Percentiles rank a stretch among this genome's conserved stretches.
Evolutionary conservation across 2,329 filamentous ascomycete genomes (phyloP).

Genomic region (Neofusicoccum parvum): DNA sequence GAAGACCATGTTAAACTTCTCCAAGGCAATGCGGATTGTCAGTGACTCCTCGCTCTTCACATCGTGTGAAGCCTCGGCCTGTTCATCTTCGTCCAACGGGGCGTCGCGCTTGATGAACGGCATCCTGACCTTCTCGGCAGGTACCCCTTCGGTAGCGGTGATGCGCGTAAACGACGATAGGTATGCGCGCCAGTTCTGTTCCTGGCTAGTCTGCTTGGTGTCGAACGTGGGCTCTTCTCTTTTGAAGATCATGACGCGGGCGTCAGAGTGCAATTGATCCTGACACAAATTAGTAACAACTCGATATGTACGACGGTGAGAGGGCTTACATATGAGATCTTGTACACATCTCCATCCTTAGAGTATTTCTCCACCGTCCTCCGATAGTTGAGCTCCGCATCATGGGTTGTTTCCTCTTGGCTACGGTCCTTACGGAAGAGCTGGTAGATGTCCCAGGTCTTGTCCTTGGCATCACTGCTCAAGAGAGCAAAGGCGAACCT

Average conservation of each 20-base stretch:
- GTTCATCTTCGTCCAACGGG: slow-evolving; percentile 36
- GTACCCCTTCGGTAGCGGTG: slow-evolving; percentile 69
- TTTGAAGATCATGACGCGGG: slow-evolving; percentile 80
- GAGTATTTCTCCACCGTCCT: slow-evolving; percentile 91
- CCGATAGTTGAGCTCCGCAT: slow-evolving; percentile 85
- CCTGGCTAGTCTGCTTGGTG: slow-evolving; percentile 65
- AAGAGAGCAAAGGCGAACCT: slow-evolving; percentile 83
- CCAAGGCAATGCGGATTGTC: slow-evolving; percentile 47
- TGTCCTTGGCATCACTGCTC: slow-evolving; percentile 85
- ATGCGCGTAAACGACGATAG: slow-evolving; percentile 88
- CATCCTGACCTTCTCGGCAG: slow-evolving; percentile 34
- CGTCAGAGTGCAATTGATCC: slow-evolving; percentile 67
- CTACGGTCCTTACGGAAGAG: slow-evolving; percentile 82
- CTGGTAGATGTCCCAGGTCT: slow-evolving; percentile 85
- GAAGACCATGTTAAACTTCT: slow-evolving; percentile 48
- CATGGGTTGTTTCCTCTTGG: slow-evolving; percentile 82
- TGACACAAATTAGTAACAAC: slow-evolving; percentile 30
- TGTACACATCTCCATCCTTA: slow-evolving; percentile 90
- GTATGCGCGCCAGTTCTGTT: slow-evolving; percentile 87
- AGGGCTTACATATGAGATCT: slow-evolving; percentile 81
- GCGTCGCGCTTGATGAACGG: slow-evolving; percentile 47
- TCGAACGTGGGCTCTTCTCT: slow-evolving; percentile 80
- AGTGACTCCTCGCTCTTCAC: slow-evolving; percentile 45
- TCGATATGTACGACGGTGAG: too few species aligned
- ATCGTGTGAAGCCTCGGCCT: slow-evolving; percentile 32